Evolutionary conservation across 257 asterid species (phyloP), one percentile per base, ranked within the genome.

Genomic region (Forsythia viridissima): DNA sequence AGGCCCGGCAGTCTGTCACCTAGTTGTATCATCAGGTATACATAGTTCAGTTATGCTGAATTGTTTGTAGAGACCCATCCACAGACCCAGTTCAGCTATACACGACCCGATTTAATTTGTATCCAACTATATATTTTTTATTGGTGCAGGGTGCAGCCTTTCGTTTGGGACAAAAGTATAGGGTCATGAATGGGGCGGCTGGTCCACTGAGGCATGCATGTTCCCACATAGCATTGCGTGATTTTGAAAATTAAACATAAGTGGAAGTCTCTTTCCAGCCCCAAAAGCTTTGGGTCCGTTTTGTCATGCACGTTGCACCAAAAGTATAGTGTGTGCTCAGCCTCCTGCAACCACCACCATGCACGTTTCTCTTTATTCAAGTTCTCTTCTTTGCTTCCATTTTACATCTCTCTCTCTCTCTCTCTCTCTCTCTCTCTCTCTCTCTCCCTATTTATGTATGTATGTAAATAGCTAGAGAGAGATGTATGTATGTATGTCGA

Each of bases 151-250:
- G 34, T 30, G 30, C 66, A n/a, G n/a, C n/a, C 4, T 57, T 20
- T 57, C 30, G 8, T n/a, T 63, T 42, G 66, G 79, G 76, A 71
- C 80, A 79, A 57, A 57, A 57, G 66, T 57, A 57, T 16, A 57
- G 3, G 30, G 65, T 48, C 1, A 55, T 55, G 16, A 40, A 73
- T 73, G 80, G 84, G 78, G 78, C 37, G 70, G 70, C 21, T 2
- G 65, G 75, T 80, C 84, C 87, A 80, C 82, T 77, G 75, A 77
- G 78, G 73, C 77, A 77, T 77, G 84, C n/a, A n/a, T 55, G 65
- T 73, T 65, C 70, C 80, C 75, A 84, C 61, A 69, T 80, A 77
- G 72, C 84, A 71, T 84, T 80, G 84, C 87, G 76, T 84, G 87
- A 84, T 84, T 80, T 77, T 80, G 84, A 83, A 48, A 80, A 77